These are phyloP conservation scores for Phialophora verrucosa DNA, from an alignment of 2,329 filamentous ascomycete genomes.

Conservation along the genomic window DNA sequence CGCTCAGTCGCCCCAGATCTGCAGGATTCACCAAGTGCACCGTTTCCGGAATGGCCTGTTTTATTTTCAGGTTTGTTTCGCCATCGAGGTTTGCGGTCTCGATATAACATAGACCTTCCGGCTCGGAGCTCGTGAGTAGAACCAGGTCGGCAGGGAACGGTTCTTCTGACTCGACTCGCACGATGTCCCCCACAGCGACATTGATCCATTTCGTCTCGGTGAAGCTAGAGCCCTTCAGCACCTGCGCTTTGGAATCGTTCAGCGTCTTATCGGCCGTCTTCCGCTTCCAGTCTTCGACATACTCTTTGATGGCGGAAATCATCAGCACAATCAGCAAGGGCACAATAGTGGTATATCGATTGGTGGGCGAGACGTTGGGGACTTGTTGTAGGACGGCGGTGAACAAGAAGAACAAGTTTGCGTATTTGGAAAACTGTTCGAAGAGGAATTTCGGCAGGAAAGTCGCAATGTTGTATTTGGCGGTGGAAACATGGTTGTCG, in stretches of 20 bases:
- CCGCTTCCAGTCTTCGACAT: slow-evolving; percentile 90
- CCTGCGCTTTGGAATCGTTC: slow-evolving; percentile 83
- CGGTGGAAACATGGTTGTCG: slow-evolving; percentile 95
- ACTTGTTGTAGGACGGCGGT: slow-evolving; percentile 95
- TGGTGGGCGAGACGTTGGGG: slow-evolving; percentile 91
- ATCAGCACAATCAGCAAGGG: slow-evolving; percentile 87
- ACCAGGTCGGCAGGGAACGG: slow-evolving; percentile 94
- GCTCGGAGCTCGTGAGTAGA: slow-evolving; percentile 90
- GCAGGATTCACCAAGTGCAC: slow-evolving; percentile 81
- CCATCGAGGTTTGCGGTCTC: slow-evolving; percentile 97
- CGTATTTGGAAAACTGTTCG: slow-evolving; percentile 99
- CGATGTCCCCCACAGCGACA: slow-evolving; percentile 87
- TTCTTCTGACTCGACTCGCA: slow-evolving; percentile 92
- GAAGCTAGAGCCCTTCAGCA: slow-evolving; percentile 83
- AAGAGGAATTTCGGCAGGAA: slow-evolving; percentile 97
- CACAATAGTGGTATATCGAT: slow-evolving; percentile 93
- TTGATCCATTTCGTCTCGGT: slow-evolving; percentile 92
- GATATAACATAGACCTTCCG: slow-evolving; percentile 96
- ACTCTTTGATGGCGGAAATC: slow-evolving; percentile 94
- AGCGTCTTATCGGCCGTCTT: slow-evolving; percentile 84
- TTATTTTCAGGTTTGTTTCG: slow-evolving; percentile 98
- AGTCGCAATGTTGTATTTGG: slow-evolving; percentile 93
- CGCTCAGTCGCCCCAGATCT: slow-evolving; percentile 83
- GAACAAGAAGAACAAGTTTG: slow-evolving; percentile 99
- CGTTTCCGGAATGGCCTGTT: slow-evolving; percentile 94